A percentile compares a stretch with the other conserved stretches of the same genome.
Evolutionary conservation across 768 basidiomycete genomes (phyloP).

Genomic region (Boletus patriciae): DNA sequence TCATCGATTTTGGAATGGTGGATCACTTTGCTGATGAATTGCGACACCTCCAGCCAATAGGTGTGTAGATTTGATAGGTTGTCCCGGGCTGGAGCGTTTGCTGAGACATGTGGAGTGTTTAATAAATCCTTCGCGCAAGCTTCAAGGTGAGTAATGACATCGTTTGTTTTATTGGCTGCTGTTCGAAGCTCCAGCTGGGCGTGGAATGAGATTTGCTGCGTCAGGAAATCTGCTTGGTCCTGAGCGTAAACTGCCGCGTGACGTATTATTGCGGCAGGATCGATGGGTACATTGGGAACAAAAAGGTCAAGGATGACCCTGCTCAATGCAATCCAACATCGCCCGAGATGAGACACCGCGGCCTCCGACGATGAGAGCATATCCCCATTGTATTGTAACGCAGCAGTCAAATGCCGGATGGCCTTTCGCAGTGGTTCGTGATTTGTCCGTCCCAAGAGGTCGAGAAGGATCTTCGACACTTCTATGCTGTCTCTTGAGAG

Average conservation of each 20-base stretch:
- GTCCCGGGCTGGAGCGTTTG: conserved; percentile 36
- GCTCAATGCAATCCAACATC: conserved; percentile 61
- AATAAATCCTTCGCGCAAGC: conserved; percentile 31
- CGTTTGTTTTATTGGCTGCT: conserved; percentile 57
- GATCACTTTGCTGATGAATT: conserved; percentile 67
- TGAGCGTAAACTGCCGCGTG: conserved; percentile 45
- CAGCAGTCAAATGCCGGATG: conserved; percentile 31
- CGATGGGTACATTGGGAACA: conserved; percentile 81
- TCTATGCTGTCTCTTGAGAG: conserved; percentile 9
- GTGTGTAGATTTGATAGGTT: conserved; percentile 52
- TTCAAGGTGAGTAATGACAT: conserved; percentile 47
- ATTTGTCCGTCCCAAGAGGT: conserved; percentile 34
- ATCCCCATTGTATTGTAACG: conserved; percentile 21
- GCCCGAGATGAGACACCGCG: conserved; percentile 40
- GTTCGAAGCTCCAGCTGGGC: conserved; percentile 50
- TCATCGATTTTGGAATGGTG: conserved; percentile 47
- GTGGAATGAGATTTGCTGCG: conserved; percentile 55
- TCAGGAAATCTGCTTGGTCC: conserved; percentile 41
- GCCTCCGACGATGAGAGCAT: conserved; percentile 15
- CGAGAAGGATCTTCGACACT: conserved; percentile 28
- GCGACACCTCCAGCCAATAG: conserved; percentile 75
- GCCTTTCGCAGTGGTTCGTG: conserved; percentile 38
- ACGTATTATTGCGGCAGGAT: conserved; percentile 72
- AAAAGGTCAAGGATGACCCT: conserved; percentile 65
- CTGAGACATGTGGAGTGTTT: conserved; percentile 24